Conservation (phyloP, 768 basidiomycete species). For the Glaciozyma martinii region DNA sequence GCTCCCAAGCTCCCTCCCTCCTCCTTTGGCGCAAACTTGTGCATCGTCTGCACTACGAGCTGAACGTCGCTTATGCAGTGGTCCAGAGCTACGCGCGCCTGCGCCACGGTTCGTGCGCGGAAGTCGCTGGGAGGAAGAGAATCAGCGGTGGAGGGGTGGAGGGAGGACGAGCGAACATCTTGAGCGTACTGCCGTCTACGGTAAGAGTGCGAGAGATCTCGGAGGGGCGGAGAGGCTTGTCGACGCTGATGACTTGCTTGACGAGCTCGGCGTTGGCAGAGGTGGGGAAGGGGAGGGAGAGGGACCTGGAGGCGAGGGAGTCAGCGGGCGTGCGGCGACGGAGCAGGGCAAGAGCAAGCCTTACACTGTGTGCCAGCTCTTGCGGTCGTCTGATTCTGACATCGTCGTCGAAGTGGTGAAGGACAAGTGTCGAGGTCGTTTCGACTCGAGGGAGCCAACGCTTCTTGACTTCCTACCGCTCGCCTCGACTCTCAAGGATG, state of each 20-base stretch:
- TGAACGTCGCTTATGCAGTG: constrained; percentile 26
- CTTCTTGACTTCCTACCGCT: background rate
- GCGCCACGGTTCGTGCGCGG: constrained; percentile 2
- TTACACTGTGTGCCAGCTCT: background rate
- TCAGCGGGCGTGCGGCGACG: background rate
- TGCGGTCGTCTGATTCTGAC: background rate
- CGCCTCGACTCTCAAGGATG: background rate
- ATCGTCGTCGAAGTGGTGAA: background rate
- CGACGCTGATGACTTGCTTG: constrained; percentile 25
- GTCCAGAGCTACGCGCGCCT: constrained; percentile 26
- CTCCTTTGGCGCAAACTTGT: constrained; percentile 19
- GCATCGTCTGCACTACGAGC: constrained; percentile 31
- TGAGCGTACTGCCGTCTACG: constrained; percentile 4
- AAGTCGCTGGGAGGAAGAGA: background rate
- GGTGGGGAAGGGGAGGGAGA: constrained; percentile 23
- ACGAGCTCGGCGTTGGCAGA: constrained; percentile 15
- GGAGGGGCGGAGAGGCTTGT: constrained; percentile 9
- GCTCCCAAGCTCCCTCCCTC: background rate
- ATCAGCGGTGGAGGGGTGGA: background rate
- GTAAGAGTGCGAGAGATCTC: constrained; percentile 13
- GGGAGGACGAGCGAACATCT: constrained; percentile 5
- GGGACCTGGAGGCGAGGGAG: constrained; percentile 1
- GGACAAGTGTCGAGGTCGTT: background rate
- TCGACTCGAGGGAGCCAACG: background rate
- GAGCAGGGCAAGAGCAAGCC: too few relatives aligned